Conservation (phyloP, 2,329 filamentous ascomycete genomes). For the Paecilomyces sp. region DNA sequence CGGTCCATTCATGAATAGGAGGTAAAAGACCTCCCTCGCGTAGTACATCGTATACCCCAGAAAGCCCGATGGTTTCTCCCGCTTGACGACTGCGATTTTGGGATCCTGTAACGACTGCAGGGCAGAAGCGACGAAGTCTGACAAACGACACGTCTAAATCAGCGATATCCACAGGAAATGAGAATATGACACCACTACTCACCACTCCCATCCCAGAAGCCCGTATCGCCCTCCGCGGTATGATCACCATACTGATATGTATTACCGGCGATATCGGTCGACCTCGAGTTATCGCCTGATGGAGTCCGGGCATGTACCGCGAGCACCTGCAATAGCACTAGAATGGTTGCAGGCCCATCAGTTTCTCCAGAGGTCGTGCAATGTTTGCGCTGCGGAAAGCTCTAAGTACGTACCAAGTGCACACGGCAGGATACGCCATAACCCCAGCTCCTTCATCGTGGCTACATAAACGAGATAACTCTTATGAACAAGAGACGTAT, state of each 20-base stretch:
- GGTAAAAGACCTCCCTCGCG: slow-evolving; percentile 53
- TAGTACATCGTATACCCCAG: slow-evolving; percentile 54
- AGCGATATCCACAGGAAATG: background rate
- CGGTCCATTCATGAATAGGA: slow-evolving; percentile 60
- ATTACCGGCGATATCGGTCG: slow-evolving; percentile 12
- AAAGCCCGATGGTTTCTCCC: slow-evolving; percentile 50
- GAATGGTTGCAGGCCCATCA: background rate
- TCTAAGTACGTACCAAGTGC: slow-evolving; percentile 23
- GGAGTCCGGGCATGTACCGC: slow-evolving; percentile 16
- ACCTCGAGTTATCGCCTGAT: slow-evolving; percentile 10
- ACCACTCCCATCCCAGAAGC: slow-evolving; percentile 21
- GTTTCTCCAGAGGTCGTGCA: background rate
- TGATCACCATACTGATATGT: slow-evolving; percentile 11
- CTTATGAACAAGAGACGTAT: slow-evolving; percentile 23
- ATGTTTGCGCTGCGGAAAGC: slow-evolving; percentile 1
- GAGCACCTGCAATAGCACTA: slow-evolving; percentile 26
- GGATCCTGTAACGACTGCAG: slow-evolving; percentile 21
- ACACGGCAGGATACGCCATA: slow-evolving; percentile 25
- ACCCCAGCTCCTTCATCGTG: slow-evolving; percentile 28
- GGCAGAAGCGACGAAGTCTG: slow-evolving; percentile 26
- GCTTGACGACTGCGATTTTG: slow-evolving; percentile 15
- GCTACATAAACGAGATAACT: slow-evolving; percentile 12
- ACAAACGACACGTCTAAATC: slow-evolving; percentile 5
- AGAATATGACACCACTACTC: slow-evolving; percentile 7
- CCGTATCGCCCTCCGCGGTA: slow-evolving; percentile 14